Conservation (phyloP, 176 grass and related monocot species). For the Triticum aestivum region DNA sequence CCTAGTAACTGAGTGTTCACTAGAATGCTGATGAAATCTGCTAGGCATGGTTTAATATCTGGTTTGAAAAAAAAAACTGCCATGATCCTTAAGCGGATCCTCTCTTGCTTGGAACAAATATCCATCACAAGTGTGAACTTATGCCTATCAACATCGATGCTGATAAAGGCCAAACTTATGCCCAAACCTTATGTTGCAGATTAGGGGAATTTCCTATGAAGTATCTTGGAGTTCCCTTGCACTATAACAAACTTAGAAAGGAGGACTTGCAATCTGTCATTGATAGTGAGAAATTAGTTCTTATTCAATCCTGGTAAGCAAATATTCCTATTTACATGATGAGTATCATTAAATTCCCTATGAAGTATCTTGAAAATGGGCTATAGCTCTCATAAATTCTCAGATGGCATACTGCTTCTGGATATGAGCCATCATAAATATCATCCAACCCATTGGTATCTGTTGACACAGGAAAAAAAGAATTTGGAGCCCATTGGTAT, state of each 20-base stretch:
- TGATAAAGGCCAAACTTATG: neutral
- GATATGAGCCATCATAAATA: neutral
- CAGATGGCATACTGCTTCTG: neutral
- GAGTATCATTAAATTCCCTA: neutral
- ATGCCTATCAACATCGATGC: neutral
- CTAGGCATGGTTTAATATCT: neutral
- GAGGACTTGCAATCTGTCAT: neutral
- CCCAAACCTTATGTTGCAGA: neutral
- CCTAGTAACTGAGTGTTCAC: neutral
- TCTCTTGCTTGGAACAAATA: neutral
- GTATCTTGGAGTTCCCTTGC: neutral
- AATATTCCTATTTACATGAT: neutral
- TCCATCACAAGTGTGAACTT: neutral
- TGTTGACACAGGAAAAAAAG: neutral
- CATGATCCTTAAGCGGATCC: neutral
- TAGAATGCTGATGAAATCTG: neutral
- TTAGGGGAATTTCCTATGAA: neutral
- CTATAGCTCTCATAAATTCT: neutral
- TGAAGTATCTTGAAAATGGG: neutral
- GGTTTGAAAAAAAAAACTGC: neutral
- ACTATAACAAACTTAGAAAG: neutral
- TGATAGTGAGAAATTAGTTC: neutral
- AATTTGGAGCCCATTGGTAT: too few species aligned
- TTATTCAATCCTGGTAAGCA: neutral
- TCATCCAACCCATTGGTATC: neutral